phyloP scores from a whole-genome alignment of 495 filamentous ascomycete species.

The Xylaria curta region DNA sequence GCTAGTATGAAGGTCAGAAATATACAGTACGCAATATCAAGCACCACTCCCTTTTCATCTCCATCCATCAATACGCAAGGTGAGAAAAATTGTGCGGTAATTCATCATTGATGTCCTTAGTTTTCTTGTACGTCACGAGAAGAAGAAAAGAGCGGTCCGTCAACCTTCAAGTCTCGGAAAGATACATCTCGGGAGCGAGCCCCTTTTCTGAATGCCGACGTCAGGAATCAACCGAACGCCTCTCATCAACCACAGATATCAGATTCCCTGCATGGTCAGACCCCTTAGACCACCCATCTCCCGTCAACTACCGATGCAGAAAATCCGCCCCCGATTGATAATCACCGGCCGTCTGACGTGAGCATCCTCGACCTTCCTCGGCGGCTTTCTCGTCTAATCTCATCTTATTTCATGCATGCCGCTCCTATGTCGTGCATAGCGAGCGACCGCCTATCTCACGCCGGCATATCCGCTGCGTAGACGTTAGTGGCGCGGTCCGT shows the following conservation, averaged over 20 bases:
- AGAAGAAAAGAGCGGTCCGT: neutral
- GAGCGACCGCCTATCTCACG: neutral
- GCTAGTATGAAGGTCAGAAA: neutral
- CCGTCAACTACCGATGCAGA: conserved; percentile 16
- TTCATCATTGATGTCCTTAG: neutral
- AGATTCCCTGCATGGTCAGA: conserved; percentile 8
- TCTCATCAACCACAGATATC: conserved; percentile 7
- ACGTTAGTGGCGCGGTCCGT: neutral
- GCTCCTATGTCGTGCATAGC: conserved; percentile 10
- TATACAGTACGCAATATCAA: neutral
- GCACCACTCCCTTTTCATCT: neutral
- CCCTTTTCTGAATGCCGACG: neutral
- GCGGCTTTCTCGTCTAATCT: conserved; percentile 19
- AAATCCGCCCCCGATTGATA: conserved; percentile 8
- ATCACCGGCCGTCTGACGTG: conserved; percentile 20
- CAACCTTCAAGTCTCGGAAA: neutral
- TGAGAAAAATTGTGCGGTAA: neutral
- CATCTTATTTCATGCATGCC: conserved; percentile 18
- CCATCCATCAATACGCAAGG: neutral
- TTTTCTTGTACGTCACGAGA: neutral
- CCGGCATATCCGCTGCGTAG: conserved; percentile 20
- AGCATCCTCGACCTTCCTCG: conserved; percentile 3
- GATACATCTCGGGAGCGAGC: neutral
- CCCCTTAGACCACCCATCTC: neutral
- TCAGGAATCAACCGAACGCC: conserved; percentile 9